Percentiles rank a stretch among this genome's conserved stretches.
These are phyloP conservation scores for Setaria viridis DNA, from an alignment of 202 grass and related monocot species.

Conservation along the genomic window DNA sequence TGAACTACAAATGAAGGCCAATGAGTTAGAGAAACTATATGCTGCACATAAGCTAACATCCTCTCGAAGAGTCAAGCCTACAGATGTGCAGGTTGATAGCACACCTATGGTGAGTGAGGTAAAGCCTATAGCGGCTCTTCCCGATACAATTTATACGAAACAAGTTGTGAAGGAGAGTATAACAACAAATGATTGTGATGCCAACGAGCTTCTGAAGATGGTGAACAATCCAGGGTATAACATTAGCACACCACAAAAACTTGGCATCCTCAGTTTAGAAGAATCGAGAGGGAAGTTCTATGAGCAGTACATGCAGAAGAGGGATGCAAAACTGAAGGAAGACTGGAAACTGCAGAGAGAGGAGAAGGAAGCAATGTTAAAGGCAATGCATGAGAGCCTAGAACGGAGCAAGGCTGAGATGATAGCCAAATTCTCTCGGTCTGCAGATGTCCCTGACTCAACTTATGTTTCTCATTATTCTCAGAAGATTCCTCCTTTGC, in stretches of 20 bases:
- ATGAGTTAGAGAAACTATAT: conserved; percentile 95
- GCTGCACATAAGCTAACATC: conserved; percentile 81
- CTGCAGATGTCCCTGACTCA: conserved; percentile 50
- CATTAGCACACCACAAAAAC: conserved; percentile 56
- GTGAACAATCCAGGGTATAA: conserved; percentile 56
- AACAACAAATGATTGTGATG: conserved; percentile 58
- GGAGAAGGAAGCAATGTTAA: conserved; percentile 89
- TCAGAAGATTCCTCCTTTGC: conserved; percentile 60
- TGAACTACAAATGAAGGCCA: conserved; percentile 87
- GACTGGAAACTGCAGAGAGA: conserved; percentile 76
- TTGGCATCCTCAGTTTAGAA: conserved; percentile 73
- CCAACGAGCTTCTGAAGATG: conserved; percentile 75
- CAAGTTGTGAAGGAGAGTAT: conserved; percentile 53
- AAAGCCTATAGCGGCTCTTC: conserved; percentile 49
- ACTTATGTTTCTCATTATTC: conserved; percentile 44
- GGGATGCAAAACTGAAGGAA: conserved; percentile 89
- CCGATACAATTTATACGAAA: conserved; percentile 49
- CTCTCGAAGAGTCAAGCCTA: conserved; percentile 66
- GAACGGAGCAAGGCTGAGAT: conserved; percentile 88
- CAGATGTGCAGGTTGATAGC: conserved; percentile 54
- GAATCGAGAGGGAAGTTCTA: conserved; percentile 95
- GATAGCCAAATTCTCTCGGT: conserved; percentile 69
- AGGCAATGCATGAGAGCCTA: conserved; percentile 89
- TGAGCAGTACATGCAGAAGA: conserved; percentile 94
- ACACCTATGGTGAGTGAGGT: conserved; percentile 57